Percentiles rank a stretch among this genome's conserved stretches.
Conservation (phyloP, 208 protist species). For the Leishmania tarentolae region DNA sequence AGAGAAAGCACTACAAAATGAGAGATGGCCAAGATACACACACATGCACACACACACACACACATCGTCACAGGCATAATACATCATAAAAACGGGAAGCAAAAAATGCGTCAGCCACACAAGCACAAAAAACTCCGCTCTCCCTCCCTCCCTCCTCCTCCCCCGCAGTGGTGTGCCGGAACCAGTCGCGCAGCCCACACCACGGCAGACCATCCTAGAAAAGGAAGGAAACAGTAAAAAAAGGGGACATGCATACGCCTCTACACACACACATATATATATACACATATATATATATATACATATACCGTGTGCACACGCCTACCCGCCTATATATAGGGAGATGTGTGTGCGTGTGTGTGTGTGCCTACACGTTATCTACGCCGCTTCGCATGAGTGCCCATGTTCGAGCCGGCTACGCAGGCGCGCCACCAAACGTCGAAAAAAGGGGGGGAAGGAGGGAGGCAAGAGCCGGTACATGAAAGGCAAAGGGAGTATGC, state of each 20-base stretch:
- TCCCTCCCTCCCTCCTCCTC: too few species aligned
- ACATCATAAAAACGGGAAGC: background rate
- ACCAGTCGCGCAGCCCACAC: too few species aligned
- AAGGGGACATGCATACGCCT: background rate
- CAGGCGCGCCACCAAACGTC: background rate
- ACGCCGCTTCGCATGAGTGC: background rate
- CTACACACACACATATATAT: background rate
- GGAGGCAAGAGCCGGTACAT: background rate
- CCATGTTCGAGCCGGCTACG: background rate
- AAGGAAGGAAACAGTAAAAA: background rate
- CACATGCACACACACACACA: too few species aligned
- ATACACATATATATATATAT: background rate
- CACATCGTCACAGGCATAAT: too few species aligned
- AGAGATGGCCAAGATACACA: too few species aligned
- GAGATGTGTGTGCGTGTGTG: too few species aligned
- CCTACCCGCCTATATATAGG: background rate
- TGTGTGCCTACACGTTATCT: too few species aligned
- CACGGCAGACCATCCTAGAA: too few species aligned
- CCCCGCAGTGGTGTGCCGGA: too few species aligned
- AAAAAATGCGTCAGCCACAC: background rate
- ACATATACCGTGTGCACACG: too few species aligned
- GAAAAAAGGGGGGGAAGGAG: background rate
- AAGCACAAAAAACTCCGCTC: too few species aligned
- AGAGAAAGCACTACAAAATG: too few species aligned
- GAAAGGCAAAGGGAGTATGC: slow-evolving; percentile 6